phyloP scores from a whole-genome alignment of 306 rosid genomes.

The Canavalia ensiformis region DNA sequence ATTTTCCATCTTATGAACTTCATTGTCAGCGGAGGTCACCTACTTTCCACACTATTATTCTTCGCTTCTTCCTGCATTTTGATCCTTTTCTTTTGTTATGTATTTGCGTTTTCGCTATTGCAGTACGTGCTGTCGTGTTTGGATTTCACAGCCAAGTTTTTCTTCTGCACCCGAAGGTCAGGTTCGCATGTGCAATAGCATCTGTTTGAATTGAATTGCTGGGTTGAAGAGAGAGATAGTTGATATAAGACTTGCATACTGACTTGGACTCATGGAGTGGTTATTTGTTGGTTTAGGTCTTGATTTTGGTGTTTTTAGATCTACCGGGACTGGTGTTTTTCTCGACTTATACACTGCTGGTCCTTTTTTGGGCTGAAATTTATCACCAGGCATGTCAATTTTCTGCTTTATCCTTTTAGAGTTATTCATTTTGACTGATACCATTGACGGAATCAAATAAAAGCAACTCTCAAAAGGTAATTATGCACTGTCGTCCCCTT shows the following conservation, averaged over 20 bases:
- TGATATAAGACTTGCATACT: constrained; percentile 31
- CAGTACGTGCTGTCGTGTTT: constrained; percentile 92
- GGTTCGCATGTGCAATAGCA: constrained; percentile 1
- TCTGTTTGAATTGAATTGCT: not conserved
- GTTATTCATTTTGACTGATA: constrained; percentile 4
- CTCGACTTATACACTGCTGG: constrained; percentile 92
- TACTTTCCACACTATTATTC: constrained; percentile 28
- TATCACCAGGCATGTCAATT: constrained; percentile 82
- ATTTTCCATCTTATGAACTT: constrained; percentile 98
- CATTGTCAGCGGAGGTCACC: constrained; percentile 85
- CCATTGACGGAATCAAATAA: not conserved
- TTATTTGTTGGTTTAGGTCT: constrained; percentile 65
- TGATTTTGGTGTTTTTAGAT: constrained; percentile 66
- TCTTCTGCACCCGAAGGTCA: constrained; percentile 80
- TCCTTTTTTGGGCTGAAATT: constrained; percentile 97
- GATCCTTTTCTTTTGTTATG: not conserved
- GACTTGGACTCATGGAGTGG: constrained; percentile 30
- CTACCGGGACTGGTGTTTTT: constrained; percentile 93
- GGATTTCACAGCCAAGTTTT: constrained; percentile 84
- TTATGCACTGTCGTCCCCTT: not conserved
- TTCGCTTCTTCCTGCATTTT: not conserved
- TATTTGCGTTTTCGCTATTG: constrained; percentile 38
- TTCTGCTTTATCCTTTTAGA: constrained; percentile 16
- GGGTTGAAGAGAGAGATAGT: no score
- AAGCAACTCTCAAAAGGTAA: not conserved